These are phyloP conservation scores for Dioscorea dumetorum DNA, from an alignment of 106 monocot genomes.

Conservation along the genomic window DNA sequence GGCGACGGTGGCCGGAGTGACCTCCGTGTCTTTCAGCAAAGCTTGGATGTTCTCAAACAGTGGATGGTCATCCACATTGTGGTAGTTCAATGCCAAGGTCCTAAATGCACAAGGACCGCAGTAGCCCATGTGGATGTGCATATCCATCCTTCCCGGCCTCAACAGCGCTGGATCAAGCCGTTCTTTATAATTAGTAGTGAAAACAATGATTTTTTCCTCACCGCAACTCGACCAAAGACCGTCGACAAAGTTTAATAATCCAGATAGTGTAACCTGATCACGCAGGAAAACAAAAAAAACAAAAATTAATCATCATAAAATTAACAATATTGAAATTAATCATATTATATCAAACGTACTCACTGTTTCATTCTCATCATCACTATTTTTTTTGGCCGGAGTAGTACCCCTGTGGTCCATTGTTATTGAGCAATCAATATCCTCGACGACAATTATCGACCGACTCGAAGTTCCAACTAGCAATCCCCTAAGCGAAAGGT, in stretches of 20 bases:
- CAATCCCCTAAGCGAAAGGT: slow-evolving; percentile 13
- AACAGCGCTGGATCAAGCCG: slow-evolving; percentile 30
- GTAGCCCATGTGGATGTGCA: slow-evolving; percentile 17
- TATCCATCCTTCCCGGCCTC: slow-evolving; percentile 31
- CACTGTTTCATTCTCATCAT: too few relatives aligned
- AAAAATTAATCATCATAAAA: background rate
- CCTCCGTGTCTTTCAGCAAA: background rate
- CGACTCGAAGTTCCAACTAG: slow-evolving; percentile 24
- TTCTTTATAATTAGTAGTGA: slow-evolving; percentile 46
- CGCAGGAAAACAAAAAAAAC: background rate
- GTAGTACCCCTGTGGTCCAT: too few relatives aligned
- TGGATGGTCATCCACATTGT: slow-evolving; percentile 2
- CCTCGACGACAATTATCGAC: slow-evolving; percentile 40
- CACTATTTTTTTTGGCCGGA: too few relatives aligned
- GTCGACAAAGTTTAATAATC: slow-evolving; percentile 36
- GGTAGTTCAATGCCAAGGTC: slow-evolving; percentile 3
- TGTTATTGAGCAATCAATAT: slow-evolving; percentile 32
- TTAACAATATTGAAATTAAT: background rate
- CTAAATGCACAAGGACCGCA: slow-evolving; percentile 1
- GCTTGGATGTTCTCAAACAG: slow-evolving; percentile 2
- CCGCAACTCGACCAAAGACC: slow-evolving; percentile 41
- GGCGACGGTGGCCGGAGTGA: slow-evolving; percentile 7
- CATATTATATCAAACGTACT: too few relatives aligned
- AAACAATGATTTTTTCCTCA: slow-evolving; percentile 41
- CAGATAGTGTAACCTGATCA: slow-evolving; percentile 15